A percentile compares a stretch with the other conserved stretches of the same genome.
Conservation (phyloP, 352 stramenopile species). For the Blastocystis sp. region DNA sequence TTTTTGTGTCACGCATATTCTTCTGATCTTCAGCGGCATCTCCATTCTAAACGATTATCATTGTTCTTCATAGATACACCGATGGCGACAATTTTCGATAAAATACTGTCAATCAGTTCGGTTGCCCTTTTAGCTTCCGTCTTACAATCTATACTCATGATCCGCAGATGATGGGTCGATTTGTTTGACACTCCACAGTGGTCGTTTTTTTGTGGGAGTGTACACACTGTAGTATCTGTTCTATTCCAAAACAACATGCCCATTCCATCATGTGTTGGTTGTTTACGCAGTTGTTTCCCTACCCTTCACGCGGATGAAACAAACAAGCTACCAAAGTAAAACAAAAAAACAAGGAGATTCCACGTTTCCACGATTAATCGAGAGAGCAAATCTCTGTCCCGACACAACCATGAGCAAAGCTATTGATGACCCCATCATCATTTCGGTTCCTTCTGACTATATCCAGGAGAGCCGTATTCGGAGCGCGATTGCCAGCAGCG, state of each 20-base stretch:
- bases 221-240: background rate
- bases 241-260: background rate
- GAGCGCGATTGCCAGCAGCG: background rate
- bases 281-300: background rate
- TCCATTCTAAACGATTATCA: background rate
- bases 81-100: background rate
- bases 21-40: background rate
- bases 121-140: background rate
- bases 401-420: constrained; percentile 45
- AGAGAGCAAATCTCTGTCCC: background rate
- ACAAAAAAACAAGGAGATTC: background rate
- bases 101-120: background rate
- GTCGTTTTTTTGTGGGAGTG: background rate
- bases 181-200: background rate
- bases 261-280: background rate
- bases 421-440: constrained; percentile 33
- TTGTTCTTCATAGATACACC: background rate
- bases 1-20: constrained; percentile 1
- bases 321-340: background rate
- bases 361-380: constrained; percentile 13
- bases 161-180: background rate
- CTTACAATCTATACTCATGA: background rate
- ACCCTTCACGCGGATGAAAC: background rate
- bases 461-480: background rate
- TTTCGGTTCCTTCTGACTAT: constrained; percentile 18